phyloP scores from a whole-genome alignment of 1,139 yeast species.

The Taphrina flavorubra region DNA sequence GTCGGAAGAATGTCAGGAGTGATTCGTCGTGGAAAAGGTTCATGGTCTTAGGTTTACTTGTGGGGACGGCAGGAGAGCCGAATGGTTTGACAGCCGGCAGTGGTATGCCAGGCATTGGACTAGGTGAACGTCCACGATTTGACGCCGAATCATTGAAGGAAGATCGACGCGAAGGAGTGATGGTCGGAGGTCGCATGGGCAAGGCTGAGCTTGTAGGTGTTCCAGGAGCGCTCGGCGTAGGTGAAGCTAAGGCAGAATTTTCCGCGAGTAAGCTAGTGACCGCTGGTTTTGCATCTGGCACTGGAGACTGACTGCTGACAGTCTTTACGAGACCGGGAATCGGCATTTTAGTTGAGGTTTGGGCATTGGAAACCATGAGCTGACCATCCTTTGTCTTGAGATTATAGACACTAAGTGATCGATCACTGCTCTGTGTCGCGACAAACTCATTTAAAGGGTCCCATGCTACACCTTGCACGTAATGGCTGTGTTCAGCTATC shows the following conservation, averaged over 20 bases:
- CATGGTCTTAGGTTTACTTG: conserved; percentile 9
- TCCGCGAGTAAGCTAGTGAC: neutral
- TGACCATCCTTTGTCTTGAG: conserved; percentile 43
- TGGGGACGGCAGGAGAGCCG: conserved; percentile 49
- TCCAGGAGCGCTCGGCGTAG: conserved; percentile 46
- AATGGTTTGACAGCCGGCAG: conserved; percentile 55
- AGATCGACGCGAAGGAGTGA: conserved; percentile 47
- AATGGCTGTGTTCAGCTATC: conserved; percentile 77
- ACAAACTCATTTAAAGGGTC: conserved; percentile 80
- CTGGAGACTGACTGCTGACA: conserved; percentile 26
- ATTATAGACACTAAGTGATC: conserved; percentile 71
- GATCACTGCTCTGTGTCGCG: conserved; percentile 89
- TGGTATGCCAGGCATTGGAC: conserved; percentile 51
- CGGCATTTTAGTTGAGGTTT: conserved; percentile 37
- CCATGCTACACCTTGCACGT: conserved; percentile 96
- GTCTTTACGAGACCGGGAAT: conserved; percentile 37
- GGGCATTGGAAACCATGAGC: conserved; percentile 39
- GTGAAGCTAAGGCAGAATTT: conserved; percentile 42
- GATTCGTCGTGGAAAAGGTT: conserved; percentile 79
- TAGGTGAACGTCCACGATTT: conserved; percentile 46
- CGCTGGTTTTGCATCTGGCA: conserved; percentile 7
- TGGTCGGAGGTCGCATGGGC: conserved; percentile 44
- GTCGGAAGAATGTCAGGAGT: conserved; percentile 83
- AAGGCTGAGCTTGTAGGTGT: conserved; percentile 44
- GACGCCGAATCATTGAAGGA: conserved; percentile 48